A percentile compares a stretch with the other conserved stretches of the same genome.
phyloP scores from a whole-genome alignment of 495 filamentous ascomycete species.

The Hypomontagnella monticulosa region DNA sequence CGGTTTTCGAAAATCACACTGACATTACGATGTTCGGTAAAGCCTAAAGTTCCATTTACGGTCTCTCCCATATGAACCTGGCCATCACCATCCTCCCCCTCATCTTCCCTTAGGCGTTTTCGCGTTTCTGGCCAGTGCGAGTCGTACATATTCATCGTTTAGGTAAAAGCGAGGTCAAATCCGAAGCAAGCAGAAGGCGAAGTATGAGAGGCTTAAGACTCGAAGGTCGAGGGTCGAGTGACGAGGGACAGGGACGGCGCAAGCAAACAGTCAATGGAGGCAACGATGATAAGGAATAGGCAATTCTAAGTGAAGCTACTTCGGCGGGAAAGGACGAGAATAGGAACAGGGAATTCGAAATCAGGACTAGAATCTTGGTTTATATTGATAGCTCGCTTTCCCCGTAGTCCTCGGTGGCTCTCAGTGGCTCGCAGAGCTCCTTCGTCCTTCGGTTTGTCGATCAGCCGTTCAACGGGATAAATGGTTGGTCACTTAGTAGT shows the following conservation, averaged over 20 bases:
- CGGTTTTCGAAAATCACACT: slow-evolving; percentile 27
- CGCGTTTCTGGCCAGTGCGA: slow-evolving; percentile 40
- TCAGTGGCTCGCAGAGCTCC: slow-evolving; percentile 8
- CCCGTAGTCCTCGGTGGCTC: background rate
- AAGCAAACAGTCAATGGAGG: too few species aligned
- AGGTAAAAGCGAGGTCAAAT: background rate
- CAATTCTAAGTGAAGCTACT: too few species aligned
- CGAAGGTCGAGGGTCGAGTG: background rate
- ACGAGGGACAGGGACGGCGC: too few species aligned
- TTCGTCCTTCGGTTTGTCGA: slow-evolving; percentile 24
- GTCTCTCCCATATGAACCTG: slow-evolving; percentile 19
- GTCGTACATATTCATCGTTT: slow-evolving; percentile 31
- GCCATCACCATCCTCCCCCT: slow-evolving; percentile 27
- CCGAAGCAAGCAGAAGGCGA: slow-evolving; percentile 1
- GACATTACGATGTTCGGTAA: slow-evolving; percentile 60
- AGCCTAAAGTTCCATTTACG: slow-evolving; percentile 47
- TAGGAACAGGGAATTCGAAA: slow-evolving; percentile 20
- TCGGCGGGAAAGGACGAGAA: background rate
- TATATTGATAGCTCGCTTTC: too few species aligned
- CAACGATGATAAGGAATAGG: too few species aligned
- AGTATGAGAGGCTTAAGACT: background rate
- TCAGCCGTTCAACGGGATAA: slow-evolving; percentile 22
- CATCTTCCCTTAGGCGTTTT: slow-evolving; percentile 41
- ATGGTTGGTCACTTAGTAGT: too few species aligned
- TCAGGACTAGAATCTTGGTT: slow-evolving; percentile 21